Evolutionary conservation across 805 yeast species (phyloP), one percentile per base, ranked within the genome.

Genomic region (Yamadazyma tumulicola): DNA sequence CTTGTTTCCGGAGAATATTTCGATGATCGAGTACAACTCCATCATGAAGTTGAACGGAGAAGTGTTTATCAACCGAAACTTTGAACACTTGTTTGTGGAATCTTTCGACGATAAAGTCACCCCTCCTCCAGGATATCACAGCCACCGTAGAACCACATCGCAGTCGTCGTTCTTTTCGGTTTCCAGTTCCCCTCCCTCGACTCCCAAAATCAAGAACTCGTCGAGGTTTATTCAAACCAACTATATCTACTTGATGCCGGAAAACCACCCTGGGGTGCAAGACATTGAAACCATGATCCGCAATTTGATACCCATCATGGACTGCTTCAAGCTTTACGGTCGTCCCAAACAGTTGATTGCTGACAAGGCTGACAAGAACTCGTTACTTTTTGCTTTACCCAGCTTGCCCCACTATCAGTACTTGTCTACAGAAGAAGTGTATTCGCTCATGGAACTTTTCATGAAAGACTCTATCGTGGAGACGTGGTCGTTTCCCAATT

Each of bases 301-400:
- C 40, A 69, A 77, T 48, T 63, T 81, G 41, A 68, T 84, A 20
- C 91, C 87, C 30, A 65, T 82, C 13, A 72, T 80, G 64, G 85
- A 84, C 52, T 67, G 81, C 3, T 84, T 82, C 59, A 74, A 71
- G 49, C 55, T 84, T 30, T 84, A 84, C 49, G 94, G 94, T 6
- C 68, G 93, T 45, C 93, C 94, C 1, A 63, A 69, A 35, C 77
- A 82, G 39, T 70, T 86, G 46, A 79, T 74, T 48, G 85, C 93
- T 14, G 85, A 84, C 55, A 86, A 85, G 56, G 52, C 66, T 1
- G 84, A 86, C 46, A 54, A 71, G 29, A 60, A 72, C 21, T 81
- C 91, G 11, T 62, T 86, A 51, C 67, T 86, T 21, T 84, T 81
- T 61, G 91, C 81, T 0, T 64, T 84, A 40, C 94, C 94, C 4